Percentiles rank a stretch among this genome's conserved stretches.
phyloP scores from a whole-genome alignment of 176 grass and related monocot species.

The Saccharum officinarum region DNA sequence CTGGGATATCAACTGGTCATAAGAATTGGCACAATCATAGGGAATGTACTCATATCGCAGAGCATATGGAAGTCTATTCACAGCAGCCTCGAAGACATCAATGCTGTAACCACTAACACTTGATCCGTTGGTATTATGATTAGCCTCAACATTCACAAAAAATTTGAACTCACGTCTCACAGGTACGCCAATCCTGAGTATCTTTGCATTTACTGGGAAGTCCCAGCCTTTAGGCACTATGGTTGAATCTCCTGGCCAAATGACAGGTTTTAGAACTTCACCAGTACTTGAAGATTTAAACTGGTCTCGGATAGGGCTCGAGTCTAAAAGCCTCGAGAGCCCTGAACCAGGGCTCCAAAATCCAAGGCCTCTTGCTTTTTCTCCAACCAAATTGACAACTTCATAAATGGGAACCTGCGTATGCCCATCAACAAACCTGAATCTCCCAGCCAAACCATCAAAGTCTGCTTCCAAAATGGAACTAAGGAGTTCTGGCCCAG shows the following conservation, averaged over 20 bases:
- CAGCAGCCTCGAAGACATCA: constrained; percentile 56
- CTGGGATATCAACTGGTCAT: constrained; percentile 57
- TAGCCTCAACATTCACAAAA: constrained; percentile 52
- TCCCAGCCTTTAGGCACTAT: constrained; percentile 58
- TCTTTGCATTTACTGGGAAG: constrained; percentile 40
- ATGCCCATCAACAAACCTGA: constrained; percentile 46
- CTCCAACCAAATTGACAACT: constrained; percentile 52
- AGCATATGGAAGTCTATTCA: constrained; percentile 43
- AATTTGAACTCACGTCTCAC: constrained; percentile 33
- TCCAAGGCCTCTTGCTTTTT: constrained; percentile 13
- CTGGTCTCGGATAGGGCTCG: not conserved
- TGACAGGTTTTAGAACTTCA: constrained; percentile 29
- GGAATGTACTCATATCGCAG: constrained; percentile 45
- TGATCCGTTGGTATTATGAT: constrained; percentile 18
- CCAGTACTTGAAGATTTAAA: not conserved
- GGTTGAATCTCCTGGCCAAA: constrained; percentile 49
- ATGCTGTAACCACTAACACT: constrained; percentile 58
- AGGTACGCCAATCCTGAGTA: constrained; percentile 56
- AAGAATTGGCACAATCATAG: constrained; percentile 36
- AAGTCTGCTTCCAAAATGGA: constrained; percentile 42
- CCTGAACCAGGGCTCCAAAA: constrained; percentile 42
- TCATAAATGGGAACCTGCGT: constrained; percentile 44
- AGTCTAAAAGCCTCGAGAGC: constrained; percentile 14
- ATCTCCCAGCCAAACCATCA: constrained; percentile 55
- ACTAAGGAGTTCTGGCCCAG: constrained; percentile 30